Evolutionary conservation across 192 early-diverging fungal species (phyloP).

Genomic region (Backusella macrospora): DNA sequence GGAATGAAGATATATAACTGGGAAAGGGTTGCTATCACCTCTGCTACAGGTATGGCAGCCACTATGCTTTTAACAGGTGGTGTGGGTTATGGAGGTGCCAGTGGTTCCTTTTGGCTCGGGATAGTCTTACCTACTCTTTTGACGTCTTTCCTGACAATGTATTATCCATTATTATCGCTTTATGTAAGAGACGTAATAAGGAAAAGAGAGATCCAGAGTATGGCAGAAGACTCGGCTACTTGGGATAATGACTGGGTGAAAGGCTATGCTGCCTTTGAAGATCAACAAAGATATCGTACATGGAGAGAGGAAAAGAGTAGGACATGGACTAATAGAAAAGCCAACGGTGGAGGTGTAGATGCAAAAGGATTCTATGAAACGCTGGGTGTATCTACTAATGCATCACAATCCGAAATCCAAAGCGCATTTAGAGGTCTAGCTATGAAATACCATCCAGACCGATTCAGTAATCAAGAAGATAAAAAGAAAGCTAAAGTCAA

Average conservation of each 20-base stretch:
- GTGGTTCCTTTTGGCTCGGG: slow-evolving; percentile 44
- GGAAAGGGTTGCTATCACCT: slow-evolving; percentile 46
- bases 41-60: slow-evolving; percentile 41
- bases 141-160: slow-evolving; percentile 49
- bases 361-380: slow-evolving; percentile 49
- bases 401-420: slow-evolving; percentile 51
- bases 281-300: slow-evolving; percentile 30
- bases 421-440: slow-evolving; percentile 53
- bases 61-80: slow-evolving; percentile 35
- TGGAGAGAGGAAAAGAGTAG: slow-evolving; percentile 30
- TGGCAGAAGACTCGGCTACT: slow-evolving; percentile 41
- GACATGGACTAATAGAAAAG: not conserved
- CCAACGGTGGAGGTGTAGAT: slow-evolving; percentile 28
- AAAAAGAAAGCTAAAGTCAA: slow-evolving; percentile 53
- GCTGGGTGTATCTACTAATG: slow-evolving; percentile 39
- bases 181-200: slow-evolving; percentile 45
- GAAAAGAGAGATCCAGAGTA: slow-evolving; percentile 44
- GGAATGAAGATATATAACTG: slow-evolving; percentile 54
- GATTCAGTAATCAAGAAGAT: slow-evolving; percentile 46
- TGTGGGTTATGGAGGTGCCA: slow-evolving; percentile 39
- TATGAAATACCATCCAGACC: slow-evolving; percentile 50
- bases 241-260: slow-evolving; percentile 55
- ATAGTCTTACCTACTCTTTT: slow-evolving; percentile 47
- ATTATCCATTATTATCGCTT: slow-evolving; percentile 53
- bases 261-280: slow-evolving; percentile 48